Evolutionary conservation across 768 basidiomycete species (phyloP), one percentile per base, ranked within the genome.

Genomic region (Lactarius tabidus): DNA sequence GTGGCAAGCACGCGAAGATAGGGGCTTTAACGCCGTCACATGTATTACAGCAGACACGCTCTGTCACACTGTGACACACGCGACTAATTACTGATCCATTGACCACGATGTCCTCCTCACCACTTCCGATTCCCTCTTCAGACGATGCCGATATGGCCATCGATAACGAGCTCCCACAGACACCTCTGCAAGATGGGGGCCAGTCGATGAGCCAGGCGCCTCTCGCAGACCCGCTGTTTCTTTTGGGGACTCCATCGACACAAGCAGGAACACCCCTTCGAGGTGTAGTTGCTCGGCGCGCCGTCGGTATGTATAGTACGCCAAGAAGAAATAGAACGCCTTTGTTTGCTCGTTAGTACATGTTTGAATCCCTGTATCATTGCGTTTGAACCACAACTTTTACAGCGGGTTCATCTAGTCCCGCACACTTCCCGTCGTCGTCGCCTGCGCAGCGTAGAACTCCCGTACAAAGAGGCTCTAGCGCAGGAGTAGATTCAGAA

Each of bases 401-500:
- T 14, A 31, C 26, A 69, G 68, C 68, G 14, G 69, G 62, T 33
- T 68, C 69, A 20, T 70, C 67, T 29, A 65, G 63, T 41, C 69
- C 69, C 71, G 60, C 78, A 76, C 31, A 80, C 76, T 73, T 74
- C 66, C 70, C 81, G 36, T 57, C 59, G 35, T 62, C 75, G 70
- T 61, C 69, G 23, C 67, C 69, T 10, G 57, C 60, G 3, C 67
- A 65, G 56, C 41, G 52, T 36, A 60, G 64, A 36, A 57, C 54
- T 5, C 28, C 45, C 4, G 59, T 59, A 28, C 36, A 51, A 3
- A 57, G 63, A 29, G 68, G 57, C 26, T 41, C 66, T 6, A 73
- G 73, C 56, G 45, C 63, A 14, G 72, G 72, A 1, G 70, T 68
- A 20, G 73, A 72, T 48, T 88, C 87, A 2, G 87, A 89, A 69